These are phyloP conservation scores for Penicillium sp. DNA, from an alignment of 2,329 filamentous ascomycete genomes.

Conservation along the genomic window DNA sequence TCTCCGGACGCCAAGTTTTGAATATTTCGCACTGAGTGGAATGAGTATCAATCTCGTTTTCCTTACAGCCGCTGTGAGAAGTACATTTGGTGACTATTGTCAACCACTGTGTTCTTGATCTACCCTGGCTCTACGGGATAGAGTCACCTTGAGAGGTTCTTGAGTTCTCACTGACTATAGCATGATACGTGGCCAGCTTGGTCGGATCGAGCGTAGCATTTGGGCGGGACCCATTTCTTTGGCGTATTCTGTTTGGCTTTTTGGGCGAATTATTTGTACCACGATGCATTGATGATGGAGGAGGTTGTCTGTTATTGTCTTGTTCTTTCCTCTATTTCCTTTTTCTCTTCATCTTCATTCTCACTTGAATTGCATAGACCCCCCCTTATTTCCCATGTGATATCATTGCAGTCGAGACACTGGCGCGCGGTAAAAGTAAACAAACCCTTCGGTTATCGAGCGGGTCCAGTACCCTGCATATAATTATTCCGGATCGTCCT, in stretches of 20 bases:
- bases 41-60: no score
- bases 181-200: background rate
- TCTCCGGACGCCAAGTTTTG: no score
- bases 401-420: constrained; percentile 6
- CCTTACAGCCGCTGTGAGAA: no score
- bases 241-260: background rate
- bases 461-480: background rate
- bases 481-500: background rate
- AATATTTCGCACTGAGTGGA: no score
- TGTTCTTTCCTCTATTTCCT: no score
- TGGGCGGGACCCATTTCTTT: constrained; percentile 4
- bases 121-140: constrained; percentile 2
- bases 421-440: constrained; percentile 14
- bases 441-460: background rate
- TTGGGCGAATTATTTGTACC: background rate
- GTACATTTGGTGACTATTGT: no score
- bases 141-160: background rate
- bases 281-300: constrained; percentile 4
- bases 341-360: no score
- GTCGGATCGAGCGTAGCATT: constrained; percentile 6
- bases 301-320: background rate
- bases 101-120: no score
- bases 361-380: background rate
- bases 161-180: background rate
- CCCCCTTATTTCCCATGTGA: constrained; percentile 1